phyloP scores from a whole-genome alignment of 2,329 filamentous ascomycete genomes.

The Rutstroemia sp. region DNA sequence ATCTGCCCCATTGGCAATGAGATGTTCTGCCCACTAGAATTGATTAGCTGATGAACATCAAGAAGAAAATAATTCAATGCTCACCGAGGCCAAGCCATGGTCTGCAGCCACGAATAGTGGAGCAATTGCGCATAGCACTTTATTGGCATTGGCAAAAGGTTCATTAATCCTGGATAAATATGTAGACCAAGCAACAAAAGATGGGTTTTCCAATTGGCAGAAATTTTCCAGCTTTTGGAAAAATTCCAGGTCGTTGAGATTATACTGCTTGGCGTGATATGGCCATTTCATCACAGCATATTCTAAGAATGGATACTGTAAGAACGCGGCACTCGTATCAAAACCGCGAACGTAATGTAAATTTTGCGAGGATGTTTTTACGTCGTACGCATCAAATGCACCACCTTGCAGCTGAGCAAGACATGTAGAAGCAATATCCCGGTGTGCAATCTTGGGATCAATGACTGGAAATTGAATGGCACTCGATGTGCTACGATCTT shows the following conservation, averaged over 20 bases:
- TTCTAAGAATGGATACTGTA: constrained; percentile 14
- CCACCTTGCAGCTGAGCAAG: constrained; percentile 2
- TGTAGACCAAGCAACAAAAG: constrained; percentile 14
- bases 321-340: neutral
- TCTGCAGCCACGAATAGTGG: constrained; percentile 15
- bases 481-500: neutral
- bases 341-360: neutral
- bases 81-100: constrained; percentile 6
- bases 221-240: constrained; percentile 11
- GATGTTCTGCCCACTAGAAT: constrained; percentile 4
- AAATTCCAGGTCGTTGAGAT: constrained; percentile 12
- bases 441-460: constrained; percentile 1
- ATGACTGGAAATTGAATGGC: constrained; percentile 9
- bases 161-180: neutral
- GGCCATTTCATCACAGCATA: constrained; percentile 15
- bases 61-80: no score
- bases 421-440: neutral
- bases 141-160: constrained; percentile 16
- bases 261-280: constrained; percentile 14
- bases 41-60: no score
- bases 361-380: neutral
- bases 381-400: neutral
- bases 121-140: constrained; percentile 12
- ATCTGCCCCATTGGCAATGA: constrained; percentile 5
- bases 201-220: constrained; percentile 6